A percentile compares a stretch with the other conserved stretches of the same genome.
Conservation (phyloP, 371 early-diverging fungal genomes). For the Dichotomocladium elegans region DNA sequence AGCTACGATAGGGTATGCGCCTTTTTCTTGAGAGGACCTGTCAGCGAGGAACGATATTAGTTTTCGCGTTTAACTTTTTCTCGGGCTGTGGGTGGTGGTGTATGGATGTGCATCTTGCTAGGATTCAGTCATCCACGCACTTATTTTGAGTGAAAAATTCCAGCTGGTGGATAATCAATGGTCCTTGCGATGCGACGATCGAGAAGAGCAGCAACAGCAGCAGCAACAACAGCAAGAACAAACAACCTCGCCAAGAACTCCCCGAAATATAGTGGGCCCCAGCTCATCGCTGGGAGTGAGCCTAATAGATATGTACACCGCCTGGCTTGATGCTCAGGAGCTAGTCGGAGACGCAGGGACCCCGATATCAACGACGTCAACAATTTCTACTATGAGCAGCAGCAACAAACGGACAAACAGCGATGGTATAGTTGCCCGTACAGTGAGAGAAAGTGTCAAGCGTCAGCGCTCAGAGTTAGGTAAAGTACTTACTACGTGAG, state of each 20-base stretch:
- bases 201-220: not conserved
- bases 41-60: not conserved
- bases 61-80: too few species aligned
- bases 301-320: not conserved
- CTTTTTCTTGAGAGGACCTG: not conserved
- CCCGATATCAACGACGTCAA: not conserved
- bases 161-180: constrained; percentile 7
- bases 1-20: not conserved
- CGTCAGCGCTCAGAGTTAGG: not conserved
- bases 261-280: not conserved
- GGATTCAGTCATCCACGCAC: constrained; percentile 18
- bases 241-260: not conserved
- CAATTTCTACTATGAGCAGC: not conserved
- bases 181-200: not conserved
- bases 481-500: too few species aligned
- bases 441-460: not conserved
- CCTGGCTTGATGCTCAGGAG: not conserved
- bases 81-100: too few species aligned
- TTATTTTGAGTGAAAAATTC: constrained; percentile 20
- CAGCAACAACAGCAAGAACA: not conserved
- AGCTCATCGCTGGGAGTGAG: not conserved
- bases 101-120: not conserved
- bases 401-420: not conserved
- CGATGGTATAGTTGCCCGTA: not conserved
- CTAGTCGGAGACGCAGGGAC: not conserved